A percentile compares a stretch with the other conserved stretches of the same genome.
These are phyloP conservation scores for Arthrobotrys megalospora DNA, from an alignment of 2,329 filamentous ascomycete species.

Conservation along the genomic window DNA sequence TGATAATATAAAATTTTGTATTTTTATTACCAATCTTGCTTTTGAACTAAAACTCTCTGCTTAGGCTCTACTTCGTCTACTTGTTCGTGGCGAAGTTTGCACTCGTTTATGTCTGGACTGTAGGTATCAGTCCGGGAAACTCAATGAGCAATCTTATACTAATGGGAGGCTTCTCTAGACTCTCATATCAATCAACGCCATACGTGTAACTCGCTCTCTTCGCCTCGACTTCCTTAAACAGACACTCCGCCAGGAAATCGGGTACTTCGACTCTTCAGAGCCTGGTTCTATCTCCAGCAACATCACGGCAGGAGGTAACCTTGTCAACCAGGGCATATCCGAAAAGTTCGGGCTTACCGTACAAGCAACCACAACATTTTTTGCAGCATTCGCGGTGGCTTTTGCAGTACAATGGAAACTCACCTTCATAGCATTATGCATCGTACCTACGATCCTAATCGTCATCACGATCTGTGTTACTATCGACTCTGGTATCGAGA, in stretches of 20 bases:
- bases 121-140: conserved; percentile 65
- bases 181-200: conserved; percentile 31
- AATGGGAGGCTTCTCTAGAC: background rate
- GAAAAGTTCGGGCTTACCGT: conserved; percentile 72
- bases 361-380: conserved; percentile 73
- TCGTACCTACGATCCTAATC: conserved; percentile 68
- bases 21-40: conserved; percentile 33
- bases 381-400: conserved; percentile 72
- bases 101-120: conserved; percentile 75
- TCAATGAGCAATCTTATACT: conserved; percentile 67
- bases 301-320: conserved; percentile 77
- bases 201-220: conserved; percentile 25
- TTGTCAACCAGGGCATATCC: conserved; percentile 74
- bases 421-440: conserved; percentile 74
- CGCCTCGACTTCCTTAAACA: conserved; percentile 37
- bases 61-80: conserved; percentile 76
- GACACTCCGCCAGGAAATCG: conserved; percentile 74
- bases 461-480: conserved; percentile 73
- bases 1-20: conserved; percentile 58
- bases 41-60: background rate
- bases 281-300: conserved; percentile 63
- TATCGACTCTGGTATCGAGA: conserved; percentile 72
- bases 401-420: conserved; percentile 75
- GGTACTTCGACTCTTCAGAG: conserved; percentile 75
- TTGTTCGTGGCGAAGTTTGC: conserved; percentile 78